Evolutionary conservation across 2,329 filamentous ascomycete genomes (phyloP).

Genomic region (Colletotrichum kahawae): DNA sequence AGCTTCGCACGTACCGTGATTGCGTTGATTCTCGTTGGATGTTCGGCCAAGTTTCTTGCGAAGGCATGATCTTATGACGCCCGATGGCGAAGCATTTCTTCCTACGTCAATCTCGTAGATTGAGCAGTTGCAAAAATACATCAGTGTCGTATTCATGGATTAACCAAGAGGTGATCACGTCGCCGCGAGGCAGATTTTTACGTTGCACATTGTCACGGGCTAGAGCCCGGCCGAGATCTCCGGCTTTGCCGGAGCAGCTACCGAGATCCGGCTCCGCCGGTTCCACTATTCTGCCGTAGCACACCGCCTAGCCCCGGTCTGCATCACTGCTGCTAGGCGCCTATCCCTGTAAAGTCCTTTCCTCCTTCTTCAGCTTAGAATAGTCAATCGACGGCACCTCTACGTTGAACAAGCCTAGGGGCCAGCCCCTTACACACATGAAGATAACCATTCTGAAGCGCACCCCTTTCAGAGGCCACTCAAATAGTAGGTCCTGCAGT

Average conservation of each 20-base stretch:
- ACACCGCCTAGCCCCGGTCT: too few species aligned
- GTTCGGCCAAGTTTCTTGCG: neutral
- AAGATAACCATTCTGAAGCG: neutral
- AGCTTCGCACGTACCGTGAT: neutral
- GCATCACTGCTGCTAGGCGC: too few species aligned
- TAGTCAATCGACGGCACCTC: too few species aligned
- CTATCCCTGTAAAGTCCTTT: too few species aligned
- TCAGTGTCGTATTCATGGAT: neutral
- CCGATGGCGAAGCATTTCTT: neutral
- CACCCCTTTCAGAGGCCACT: neutral
- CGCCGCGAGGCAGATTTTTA: neutral
- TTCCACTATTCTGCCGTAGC: too few species aligned
- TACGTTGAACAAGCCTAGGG: too few species aligned
- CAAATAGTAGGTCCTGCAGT: neutral
- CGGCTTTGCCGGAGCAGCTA: too few species aligned
- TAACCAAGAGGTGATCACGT: neutral
- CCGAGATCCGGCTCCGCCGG: too few species aligned
- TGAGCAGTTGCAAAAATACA: neutral
- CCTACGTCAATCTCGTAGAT: neutral
- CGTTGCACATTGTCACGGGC: neutral
- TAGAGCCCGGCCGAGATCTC: too few species aligned
- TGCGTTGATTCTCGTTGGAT: neutral
- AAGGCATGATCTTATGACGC: neutral
- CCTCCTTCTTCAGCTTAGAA: too few species aligned
- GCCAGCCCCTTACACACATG: too few species aligned